Base-by-base conservation (phyloP, 768 basidiomycete species). In the Serendipita sp. region DNA sequence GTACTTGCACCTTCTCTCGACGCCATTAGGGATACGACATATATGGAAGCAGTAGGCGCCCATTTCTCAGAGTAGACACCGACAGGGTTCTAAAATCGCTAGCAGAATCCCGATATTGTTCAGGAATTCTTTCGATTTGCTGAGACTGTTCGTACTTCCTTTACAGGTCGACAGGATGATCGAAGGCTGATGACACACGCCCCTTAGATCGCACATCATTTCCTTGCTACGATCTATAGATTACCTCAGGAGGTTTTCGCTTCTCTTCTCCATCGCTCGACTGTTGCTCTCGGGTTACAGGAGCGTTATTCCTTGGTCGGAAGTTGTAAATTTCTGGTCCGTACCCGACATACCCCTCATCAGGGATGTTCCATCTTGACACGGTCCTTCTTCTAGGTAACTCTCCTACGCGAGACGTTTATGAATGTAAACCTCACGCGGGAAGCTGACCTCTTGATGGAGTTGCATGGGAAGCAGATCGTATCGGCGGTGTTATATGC, bases 51-150 rank as follows among this genome's bases (percentile, higher is more conserved):
- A 64, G 89, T 90, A 68, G 64, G 84, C 74, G 13, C 80, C 26
- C 79, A 80, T 2, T 69, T 91, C 64, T 71, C 69, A 3, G 69
- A 75, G 42, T 73, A 90, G 33, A 74, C 80, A n/a, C n/a, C n/a
- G n/a, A n/a, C n/a, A n/a, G n/a, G n/a, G n/a, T n/a, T n/a, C 34
- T 38, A 38, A 68, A 76, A 88, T 90, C 67, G 65, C 83, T 38
- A 14, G 73, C 61, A 95, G 90, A 90, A 95, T 69, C 92, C 93
- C 0, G 93, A 95, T 70, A 81, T 95, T 28, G 89, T 91, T 16
- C 90, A 92, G 69, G 84, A 83, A 26, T 94, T 93, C 72, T 95
- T 94, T 72, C 78, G 78, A 7, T 93, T 84, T 69, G 79, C 88
- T 77, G 88, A 90, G 48, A 79, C 81, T 48, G 88, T 89, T 65